These are phyloP conservation scores for Phytophthora idaei DNA, from an alignment of 352 stramenopile species.

Conservation along the genomic window DNA sequence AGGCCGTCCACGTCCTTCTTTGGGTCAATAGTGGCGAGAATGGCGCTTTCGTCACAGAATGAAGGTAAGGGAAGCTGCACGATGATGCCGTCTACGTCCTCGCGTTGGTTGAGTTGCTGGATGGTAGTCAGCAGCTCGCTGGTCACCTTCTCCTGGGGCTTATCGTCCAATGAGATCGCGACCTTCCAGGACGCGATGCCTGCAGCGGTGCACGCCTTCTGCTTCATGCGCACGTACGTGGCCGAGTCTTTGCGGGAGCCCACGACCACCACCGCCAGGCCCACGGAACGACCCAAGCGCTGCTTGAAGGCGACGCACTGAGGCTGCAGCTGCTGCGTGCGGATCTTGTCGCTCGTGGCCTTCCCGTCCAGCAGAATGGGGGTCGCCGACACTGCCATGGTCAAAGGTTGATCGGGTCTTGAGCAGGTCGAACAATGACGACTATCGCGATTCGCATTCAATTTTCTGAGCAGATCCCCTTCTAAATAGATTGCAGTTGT, in stretches of 20 bases:
- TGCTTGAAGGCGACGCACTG: constrained; percentile 60
- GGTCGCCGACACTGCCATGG: constrained; percentile 6
- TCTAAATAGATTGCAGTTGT: constrained; percentile 13
- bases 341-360: constrained; percentile 83
- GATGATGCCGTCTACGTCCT: constrained; percentile 86
- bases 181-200: constrained; percentile 93
- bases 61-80: constrained; percentile 91
- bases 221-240: constrained; percentile 99
- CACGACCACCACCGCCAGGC: constrained; percentile 98
- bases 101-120: constrained; percentile 63
- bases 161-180: constrained; percentile 43
- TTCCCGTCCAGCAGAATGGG: constrained; percentile 79
- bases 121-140: constrained; percentile 59
- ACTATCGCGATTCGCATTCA: constrained; percentile 19
- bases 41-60: constrained; percentile 94
- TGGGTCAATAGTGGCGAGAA: constrained; percentile 92
- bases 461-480: not conserved
- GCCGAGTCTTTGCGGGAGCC: constrained; percentile 94
- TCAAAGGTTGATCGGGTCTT: not conserved
- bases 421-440: constrained; percentile 30
- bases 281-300: constrained; percentile 70
- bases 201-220: constrained; percentile 94
- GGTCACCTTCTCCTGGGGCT: constrained; percentile 18
- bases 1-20: constrained; percentile 99
- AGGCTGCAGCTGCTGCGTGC: constrained; percentile 81